Conservation (phyloP, 345 rosid species). For the Rhodamnia rubescens region DNA sequence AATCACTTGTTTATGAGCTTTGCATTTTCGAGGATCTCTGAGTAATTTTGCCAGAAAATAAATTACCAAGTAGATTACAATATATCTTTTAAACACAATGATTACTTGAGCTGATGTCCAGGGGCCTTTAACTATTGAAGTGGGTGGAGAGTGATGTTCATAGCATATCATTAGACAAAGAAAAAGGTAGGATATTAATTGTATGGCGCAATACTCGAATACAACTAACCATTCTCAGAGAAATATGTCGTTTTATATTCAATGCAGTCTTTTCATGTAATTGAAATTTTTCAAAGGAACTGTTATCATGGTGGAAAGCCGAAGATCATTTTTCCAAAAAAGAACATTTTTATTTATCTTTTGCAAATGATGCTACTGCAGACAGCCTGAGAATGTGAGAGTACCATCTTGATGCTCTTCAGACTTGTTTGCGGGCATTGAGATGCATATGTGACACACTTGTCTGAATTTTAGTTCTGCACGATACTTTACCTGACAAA, state of each 20-base stretch:
- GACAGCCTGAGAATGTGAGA: background rate
- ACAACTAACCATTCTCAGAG: background rate
- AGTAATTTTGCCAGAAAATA: background rate
- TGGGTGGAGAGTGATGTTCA: background rate
- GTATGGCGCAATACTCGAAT: background rate
- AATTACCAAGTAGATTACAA: background rate
- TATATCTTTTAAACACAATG: background rate
- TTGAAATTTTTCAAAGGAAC: background rate
- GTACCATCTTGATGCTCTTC: background rate
- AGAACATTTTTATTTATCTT: background rate
- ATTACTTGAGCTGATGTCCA: background rate
- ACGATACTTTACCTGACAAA: background rate
- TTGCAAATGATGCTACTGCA: background rate
- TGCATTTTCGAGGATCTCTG: background rate
- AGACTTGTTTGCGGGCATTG: background rate
- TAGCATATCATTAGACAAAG: background rate
- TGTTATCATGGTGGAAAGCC: background rate
- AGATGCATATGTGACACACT: background rate
- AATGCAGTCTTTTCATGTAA: background rate
- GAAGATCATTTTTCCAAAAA: background rate
- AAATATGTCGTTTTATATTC: background rate
- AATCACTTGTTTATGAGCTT: background rate
- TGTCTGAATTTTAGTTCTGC: background rate
- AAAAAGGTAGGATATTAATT: background rate
- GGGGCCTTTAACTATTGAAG: background rate